Evolutionary conservation across 345 rosid species (phyloP).

Genomic region (Lepidium didymum): DNA sequence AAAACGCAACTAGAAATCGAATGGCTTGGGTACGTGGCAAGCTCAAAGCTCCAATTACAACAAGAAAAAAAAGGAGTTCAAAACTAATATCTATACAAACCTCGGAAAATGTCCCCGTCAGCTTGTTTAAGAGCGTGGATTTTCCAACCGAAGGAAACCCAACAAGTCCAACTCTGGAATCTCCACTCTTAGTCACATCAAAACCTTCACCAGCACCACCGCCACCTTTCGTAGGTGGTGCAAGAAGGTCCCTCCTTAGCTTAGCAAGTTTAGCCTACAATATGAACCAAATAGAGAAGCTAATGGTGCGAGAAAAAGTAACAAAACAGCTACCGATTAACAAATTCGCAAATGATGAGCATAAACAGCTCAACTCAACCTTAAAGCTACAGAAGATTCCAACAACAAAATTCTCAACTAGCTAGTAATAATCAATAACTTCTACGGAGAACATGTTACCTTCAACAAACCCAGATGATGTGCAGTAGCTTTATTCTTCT

Average conservation of each 20-base stretch:
- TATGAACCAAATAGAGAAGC: background rate
- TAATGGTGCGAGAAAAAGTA: background rate
- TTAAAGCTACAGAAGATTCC: background rate
- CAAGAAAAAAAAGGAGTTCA: background rate
- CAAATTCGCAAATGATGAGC: background rate
- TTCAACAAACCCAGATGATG: slow-evolving; percentile 95
- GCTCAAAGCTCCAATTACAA: background rate
- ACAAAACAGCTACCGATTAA: background rate
- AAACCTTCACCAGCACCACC: slow-evolving; percentile 93
- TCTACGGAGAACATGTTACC: slow-evolving; percentile 32
- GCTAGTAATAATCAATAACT: background rate
- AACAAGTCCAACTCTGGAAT: slow-evolving; percentile 91
- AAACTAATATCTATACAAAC: slow-evolving; percentile 29
- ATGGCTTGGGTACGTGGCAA: background rate
- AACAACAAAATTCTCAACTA: background rate
- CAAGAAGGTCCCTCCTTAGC: slow-evolving; percentile 83
- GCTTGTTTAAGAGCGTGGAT: slow-evolving; percentile 91
- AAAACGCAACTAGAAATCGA: background rate
- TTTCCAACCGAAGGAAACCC: slow-evolving; percentile 98
- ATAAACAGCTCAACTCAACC: background rate
- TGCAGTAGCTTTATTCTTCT: slow-evolving; percentile 96
- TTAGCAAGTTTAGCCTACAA: slow-evolving; percentile 91
- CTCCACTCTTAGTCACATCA: slow-evolving; percentile 97
- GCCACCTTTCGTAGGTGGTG: slow-evolving; percentile 85
- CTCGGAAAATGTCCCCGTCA: slow-evolving; percentile 96